Evolutionary conservation across 1,284 basidiomycete species (phyloP).

Genomic region (Puccinia polysora): DNA sequence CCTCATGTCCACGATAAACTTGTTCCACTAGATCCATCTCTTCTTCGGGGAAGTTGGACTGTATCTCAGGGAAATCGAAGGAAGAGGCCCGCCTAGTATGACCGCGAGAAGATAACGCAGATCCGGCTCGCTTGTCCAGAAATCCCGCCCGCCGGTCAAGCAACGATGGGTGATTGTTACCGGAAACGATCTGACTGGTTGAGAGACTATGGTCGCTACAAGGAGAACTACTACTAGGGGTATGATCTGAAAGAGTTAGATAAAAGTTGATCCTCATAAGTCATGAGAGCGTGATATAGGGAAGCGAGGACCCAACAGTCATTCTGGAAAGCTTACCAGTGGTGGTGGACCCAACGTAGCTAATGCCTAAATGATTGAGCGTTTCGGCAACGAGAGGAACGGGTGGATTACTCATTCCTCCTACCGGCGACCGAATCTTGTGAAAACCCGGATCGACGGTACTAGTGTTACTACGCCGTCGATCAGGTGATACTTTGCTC

Average conservation of each 20-base stretch:
- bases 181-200: not conserved
- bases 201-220: not conserved
- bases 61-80: constrained; percentile 21
- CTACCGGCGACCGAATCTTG: not conserved
- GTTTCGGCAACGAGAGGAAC: constrained; percentile 2
- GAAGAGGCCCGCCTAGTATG: constrained; percentile 25
- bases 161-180: not conserved
- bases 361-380: constrained; percentile 13
- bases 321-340: not conserved
- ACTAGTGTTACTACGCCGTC: not conserved
- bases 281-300: not conserved
- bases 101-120: constrained; percentile 9
- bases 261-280: not conserved
- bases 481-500: not conserved
- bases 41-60: constrained; percentile 27
- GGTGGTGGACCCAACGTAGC: constrained; percentile 15
- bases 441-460: not conserved
- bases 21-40: constrained; percentile 77
- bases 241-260: not conserved
- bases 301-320: not conserved
- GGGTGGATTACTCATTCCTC: not conserved
- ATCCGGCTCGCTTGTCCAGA: not conserved
- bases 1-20: constrained; percentile 69
- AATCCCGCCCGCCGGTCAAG: not conserved
- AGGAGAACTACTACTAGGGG: not conserved